Base-by-base conservation (phyloP, 2,329 filamentous ascomycete genomes). In the Neonectria neomacrospora region DNA sequence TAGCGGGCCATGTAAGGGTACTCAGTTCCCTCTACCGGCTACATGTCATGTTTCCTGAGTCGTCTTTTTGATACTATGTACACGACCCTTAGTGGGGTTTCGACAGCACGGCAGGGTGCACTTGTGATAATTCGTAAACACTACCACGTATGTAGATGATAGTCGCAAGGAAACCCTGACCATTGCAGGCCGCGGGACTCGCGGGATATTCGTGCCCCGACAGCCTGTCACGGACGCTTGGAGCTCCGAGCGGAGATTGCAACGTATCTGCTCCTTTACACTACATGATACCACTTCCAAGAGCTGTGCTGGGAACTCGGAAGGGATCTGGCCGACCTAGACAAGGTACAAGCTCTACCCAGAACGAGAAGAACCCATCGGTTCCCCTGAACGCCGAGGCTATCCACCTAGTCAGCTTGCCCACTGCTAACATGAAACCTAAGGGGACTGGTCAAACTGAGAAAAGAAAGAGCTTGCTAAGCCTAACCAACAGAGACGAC, bases 191-290 rank as follows among this genome's bases (percentile, higher is more conserved):
- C 61, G 56, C 54, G 59, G 58, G 53, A 60, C 50, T 51, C 52
- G 52, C 42, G 32, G 51, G 44, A 54, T 34, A 39, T 44, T 56
- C 51, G 51, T 41, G 56, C 56, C 55, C 37, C 47, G 45, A 52
- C 61, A 28, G 41, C 47, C 44, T 52, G 51, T 55, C 51, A 56
- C 26, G 26, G 42, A 42, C 23, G 42, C 14, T 54, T 61, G 45
- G 58, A 52, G 47, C 51, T 52, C 41, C 32, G 52, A 57, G 56
- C 61, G 56, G 56, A 61, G 47, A 61, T 60, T 64, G 47, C 52
- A 51, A 23, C 32, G 44, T 41, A 44, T 47, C 28, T 51, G 41
- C 57, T 61, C 57, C 61, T 56, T 53, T 48, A 47, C 61, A 61
- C 56, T 28, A 56, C 57, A 61, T 61, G 51, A 61, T 45, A 32